Evolutionary conservation across 306 rosid species (phyloP).

Genomic region (Vigna reflexopilosa): DNA sequence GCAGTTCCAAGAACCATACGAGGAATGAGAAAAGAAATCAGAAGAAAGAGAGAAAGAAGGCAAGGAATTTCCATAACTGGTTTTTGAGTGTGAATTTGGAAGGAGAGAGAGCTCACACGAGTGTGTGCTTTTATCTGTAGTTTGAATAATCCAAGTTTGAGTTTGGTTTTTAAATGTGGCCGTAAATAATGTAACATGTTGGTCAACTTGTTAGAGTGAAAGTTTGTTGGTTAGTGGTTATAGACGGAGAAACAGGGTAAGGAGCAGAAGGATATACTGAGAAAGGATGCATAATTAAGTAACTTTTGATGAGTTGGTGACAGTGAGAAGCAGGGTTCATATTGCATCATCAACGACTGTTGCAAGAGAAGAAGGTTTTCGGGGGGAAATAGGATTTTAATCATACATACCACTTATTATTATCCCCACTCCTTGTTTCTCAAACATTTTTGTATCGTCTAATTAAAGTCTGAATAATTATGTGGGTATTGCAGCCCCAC

Average conservation of each 20-base stretch:
- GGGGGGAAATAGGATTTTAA: conserved; percentile 41
- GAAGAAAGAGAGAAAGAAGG: conserved; percentile 42
- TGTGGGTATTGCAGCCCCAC: conserved; percentile 39
- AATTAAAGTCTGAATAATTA: conserved; percentile 41
- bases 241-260: conserved; percentile 9
- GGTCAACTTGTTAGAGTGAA: conserved; percentile 13
- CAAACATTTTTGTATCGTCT: conserved; percentile 33
- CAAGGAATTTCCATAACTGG: conserved; percentile 51
- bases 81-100: conserved; percentile 22
- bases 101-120: conserved; percentile 28
- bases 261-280: conserved; percentile 28
- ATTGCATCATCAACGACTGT: conserved; percentile 21
- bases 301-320: conserved; percentile 55
- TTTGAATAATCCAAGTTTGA: background rate
- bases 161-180: conserved; percentile 3
- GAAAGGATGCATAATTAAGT: conserved; percentile 28
- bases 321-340: conserved; percentile 52
- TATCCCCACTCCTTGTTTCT: conserved; percentile 20
- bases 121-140: conserved; percentile 20
- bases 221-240: conserved; percentile 39
- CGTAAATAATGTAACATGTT: background rate
- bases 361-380: conserved; percentile 27
- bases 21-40: conserved; percentile 30
- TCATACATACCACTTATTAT: background rate
- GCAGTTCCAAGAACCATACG: conserved; percentile 63